Evolutionary conservation across 768 basidiomycete species (phyloP), one percentile per base, ranked within the genome.

Genomic region (Russula foetens): DNA sequence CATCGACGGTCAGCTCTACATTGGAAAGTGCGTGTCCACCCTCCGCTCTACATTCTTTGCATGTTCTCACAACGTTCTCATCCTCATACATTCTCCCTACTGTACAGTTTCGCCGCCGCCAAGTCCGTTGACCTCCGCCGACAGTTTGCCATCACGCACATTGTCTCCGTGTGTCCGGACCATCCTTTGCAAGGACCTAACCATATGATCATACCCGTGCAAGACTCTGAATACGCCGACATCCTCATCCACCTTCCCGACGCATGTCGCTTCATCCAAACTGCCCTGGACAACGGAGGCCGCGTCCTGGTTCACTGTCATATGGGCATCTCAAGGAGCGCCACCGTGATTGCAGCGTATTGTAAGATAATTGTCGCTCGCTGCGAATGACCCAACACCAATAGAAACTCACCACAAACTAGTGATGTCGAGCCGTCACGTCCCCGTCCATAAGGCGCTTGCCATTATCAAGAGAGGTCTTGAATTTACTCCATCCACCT

Each of bases 91-190:
- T 14, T n/a, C 17, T 19, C 24, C 35, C 46, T 35, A 33, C 47
- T 23, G 53, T 12, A 9, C 57, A 66, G 65, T 54, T 52, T 66
- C 21, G 29, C 63, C 17, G 58, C 59, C 9, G 65, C 63, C 33
- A 64, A 53, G 28, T 60, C 52, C n/a, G 23, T 62, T 24, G 56
- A 61, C 14, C 46, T 56, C 21, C 65, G 59, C 33, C 63, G 82
- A 52, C 87, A 90, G 71, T 83, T 84, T 66, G 81, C 82, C 61
- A 86, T 92, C 62, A 88, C 87, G 6, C 90, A 92, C 72, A 83
- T 91, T 53, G 71, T 92, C 19, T 90, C 88, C 48, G 88, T 90
- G 56, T 90, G 90, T 68, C 71, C 74, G 38, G 90, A 92, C 56
- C 65, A 58, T 52, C 54, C 69, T 59, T 76, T 77, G 6, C 86